Conservation (phyloP, 2,329 filamentous ascomycete genomes). For the Pestalotiopsis sp. region DNA sequence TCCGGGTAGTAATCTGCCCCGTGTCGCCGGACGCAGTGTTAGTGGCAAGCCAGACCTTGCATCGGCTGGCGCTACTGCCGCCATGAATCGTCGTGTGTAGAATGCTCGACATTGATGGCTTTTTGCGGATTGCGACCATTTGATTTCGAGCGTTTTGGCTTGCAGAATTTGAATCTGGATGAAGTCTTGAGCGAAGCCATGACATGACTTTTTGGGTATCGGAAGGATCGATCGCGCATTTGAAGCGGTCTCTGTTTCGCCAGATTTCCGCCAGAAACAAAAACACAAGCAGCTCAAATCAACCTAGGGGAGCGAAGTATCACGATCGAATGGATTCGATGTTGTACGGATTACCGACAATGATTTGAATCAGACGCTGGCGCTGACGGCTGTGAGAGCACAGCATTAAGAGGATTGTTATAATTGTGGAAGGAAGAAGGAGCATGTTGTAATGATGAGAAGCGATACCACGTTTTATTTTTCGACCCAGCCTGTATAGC, state of each 20-base stretch:
- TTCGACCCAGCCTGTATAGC: neutral
- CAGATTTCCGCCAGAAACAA: neutral
- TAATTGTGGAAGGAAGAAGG: neutral
- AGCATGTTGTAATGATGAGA: neutral
- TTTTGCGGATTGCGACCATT: neutral
- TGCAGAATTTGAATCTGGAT: slow-evolving; percentile 19
- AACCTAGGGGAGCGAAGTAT: neutral
- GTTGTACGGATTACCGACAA: neutral
- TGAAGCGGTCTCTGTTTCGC: neutral
- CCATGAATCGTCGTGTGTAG: slow-evolving; percentile 58
- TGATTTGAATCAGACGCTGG: neutral
- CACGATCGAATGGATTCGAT: neutral
- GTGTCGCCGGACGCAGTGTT: slow-evolving; percentile 57
- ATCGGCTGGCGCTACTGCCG: slow-evolving; percentile 59
- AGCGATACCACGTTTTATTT: neutral
- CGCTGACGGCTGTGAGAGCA: neutral
- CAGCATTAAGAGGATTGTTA: neutral
- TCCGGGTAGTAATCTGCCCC: slow-evolving; percentile 55
- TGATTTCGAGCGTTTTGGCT: neutral
- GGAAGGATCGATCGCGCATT: neutral
- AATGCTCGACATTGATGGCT: neutral
- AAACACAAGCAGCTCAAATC: neutral
- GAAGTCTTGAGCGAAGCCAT: neutral
- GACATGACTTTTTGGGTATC: neutral
- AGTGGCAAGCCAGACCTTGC: slow-evolving; percentile 63